Conservation (phyloP, 352 stramenopile species). For the Phytophthora citrophthora region DNA sequence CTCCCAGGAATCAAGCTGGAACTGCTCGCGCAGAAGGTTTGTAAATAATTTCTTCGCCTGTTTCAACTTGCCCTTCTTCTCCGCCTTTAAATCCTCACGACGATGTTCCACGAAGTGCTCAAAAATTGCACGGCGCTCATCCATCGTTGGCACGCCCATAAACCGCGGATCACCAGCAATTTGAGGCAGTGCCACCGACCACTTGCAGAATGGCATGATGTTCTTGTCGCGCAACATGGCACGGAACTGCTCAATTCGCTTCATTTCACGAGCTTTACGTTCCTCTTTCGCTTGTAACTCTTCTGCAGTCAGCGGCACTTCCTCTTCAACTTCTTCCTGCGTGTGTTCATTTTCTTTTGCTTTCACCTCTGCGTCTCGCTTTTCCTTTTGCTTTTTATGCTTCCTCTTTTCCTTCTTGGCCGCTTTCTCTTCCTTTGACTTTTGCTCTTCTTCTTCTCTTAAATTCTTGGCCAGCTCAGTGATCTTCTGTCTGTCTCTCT, state of each 20-base stretch:
- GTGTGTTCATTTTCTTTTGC: slow-evolving; percentile 21
- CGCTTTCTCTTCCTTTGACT: slow-evolving; percentile 2
- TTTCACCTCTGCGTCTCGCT: slow-evolving; percentile 3
- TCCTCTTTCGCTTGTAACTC: slow-evolving; percentile 43
- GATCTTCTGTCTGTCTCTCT: slow-evolving; percentile 19
- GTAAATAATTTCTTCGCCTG: slow-evolving; percentile 61
- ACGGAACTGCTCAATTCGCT: slow-evolving; percentile 65
- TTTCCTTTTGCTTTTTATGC: slow-evolving; percentile 25
- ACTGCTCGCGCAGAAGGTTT: slow-evolving; percentile 52
- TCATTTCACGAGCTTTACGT: slow-evolving; percentile 43
- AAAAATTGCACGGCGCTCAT: slow-evolving; percentile 80
- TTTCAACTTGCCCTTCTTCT: slow-evolving; percentile 83
- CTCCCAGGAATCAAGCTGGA: slow-evolving; percentile 49
- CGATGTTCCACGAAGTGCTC: slow-evolving; percentile 81
- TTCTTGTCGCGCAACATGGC: slow-evolving; percentile 84
- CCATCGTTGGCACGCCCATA: slow-evolving; percentile 76
- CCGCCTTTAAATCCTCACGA: slow-evolving; percentile 72
- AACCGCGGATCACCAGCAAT: slow-evolving; percentile 80
- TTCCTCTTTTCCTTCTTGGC: slow-evolving; percentile 35
- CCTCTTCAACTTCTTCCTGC: slow-evolving; percentile 21
- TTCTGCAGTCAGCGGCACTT: slow-evolving; percentile 36
- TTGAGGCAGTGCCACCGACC: slow-evolving; percentile 77
- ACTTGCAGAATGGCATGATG: slow-evolving; percentile 87
- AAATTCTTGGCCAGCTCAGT: background rate
- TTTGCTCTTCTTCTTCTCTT: slow-evolving; percentile 4